Conservation (phyloP, 352 stramenopile genomes). For the Globisporangium mamillatum region DNA sequence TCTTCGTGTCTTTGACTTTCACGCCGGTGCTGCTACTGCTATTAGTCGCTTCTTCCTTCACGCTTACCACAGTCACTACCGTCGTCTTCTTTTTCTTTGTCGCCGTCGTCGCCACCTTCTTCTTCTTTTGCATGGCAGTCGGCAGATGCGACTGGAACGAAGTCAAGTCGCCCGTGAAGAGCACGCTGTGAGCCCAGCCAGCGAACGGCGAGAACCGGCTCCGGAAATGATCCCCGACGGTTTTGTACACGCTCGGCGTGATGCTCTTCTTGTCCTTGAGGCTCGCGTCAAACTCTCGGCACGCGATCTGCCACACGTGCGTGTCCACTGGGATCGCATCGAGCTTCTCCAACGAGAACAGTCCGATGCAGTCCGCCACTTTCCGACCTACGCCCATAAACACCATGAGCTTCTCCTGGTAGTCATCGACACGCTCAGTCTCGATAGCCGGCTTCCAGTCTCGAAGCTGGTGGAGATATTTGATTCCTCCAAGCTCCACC, state of each 20-base stretch:
- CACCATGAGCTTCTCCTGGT: conserved; percentile 59
- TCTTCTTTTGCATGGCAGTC: conserved; percentile 23
- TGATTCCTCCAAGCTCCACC: conserved; percentile 49
- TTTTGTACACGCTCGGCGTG: conserved; percentile 81
- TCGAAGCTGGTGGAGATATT: conserved; percentile 60
- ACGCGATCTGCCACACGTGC: conserved; percentile 96
- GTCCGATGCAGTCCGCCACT: conserved; percentile 96
- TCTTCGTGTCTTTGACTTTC: not conserved
- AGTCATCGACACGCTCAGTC: conserved; percentile 9
- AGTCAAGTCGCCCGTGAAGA: conserved; percentile 52
- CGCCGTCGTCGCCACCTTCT: not conserved
- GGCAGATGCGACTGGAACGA: conserved; percentile 32
- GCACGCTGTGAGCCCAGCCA: conserved; percentile 90
- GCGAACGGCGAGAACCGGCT: conserved; percentile 84
- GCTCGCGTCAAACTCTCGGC: conserved; percentile 65
- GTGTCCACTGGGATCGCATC: conserved; percentile 96
- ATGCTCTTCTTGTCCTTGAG: conserved; percentile 64
- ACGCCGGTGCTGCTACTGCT: not conserved
- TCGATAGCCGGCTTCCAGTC: conserved; percentile 16
- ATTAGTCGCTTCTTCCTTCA: not conserved
- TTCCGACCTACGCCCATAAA: conserved; percentile 91
- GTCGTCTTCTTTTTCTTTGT: conserved; percentile 1
- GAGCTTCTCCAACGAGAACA: conserved; percentile 94
- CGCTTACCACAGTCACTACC: not conserved
- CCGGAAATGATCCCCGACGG: conserved; percentile 93